Percentiles rank a stretch among this genome's conserved stretches.
phyloP scores from a whole-genome alignment of 2,329 filamentous ascomycete genomes.

The Trichoderma sp. region DNA sequence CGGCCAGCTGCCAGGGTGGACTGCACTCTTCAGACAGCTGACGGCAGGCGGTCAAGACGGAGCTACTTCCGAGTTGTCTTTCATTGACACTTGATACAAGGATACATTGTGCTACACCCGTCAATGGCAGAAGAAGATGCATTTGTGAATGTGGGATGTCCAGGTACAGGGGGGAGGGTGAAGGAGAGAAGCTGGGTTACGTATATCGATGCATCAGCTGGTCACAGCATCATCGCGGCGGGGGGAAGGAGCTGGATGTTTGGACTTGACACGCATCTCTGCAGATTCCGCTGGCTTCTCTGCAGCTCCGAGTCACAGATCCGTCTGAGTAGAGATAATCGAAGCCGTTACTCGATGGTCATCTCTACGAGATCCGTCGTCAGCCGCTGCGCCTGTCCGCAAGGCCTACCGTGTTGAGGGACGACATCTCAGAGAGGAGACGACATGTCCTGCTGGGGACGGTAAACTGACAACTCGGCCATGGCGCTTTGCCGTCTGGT shows the following conservation, averaged over 20 bases:
- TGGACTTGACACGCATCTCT: neutral
- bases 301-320: neutral
- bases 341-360: neutral
- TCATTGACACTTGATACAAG: neutral
- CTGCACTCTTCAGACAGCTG: constrained; percentile 28
- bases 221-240: neutral
- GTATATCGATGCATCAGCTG: neutral
- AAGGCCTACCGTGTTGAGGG: constrained; percentile 8
- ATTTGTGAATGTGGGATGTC: constrained; percentile 11
- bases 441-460: neutral
- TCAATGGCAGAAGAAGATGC: neutral
- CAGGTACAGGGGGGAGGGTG: neutral
- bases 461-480: neutral
- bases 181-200: neutral
- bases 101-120: constrained; percentile 9
- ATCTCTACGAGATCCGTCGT: neutral
- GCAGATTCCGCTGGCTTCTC: neutral
- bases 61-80: constrained; percentile 26
- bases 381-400: constrained; percentile 7
- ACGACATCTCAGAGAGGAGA: neutral
- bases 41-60: constrained; percentile 21
- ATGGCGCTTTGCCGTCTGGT: neutral
- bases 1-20: constrained; percentile 7
- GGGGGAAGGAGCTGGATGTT: neutral
- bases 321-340: neutral